Evolutionary conservation across 2,329 filamentous ascomycete species (phyloP).

Genomic region (Aspergillus eucalypticola): DNA sequence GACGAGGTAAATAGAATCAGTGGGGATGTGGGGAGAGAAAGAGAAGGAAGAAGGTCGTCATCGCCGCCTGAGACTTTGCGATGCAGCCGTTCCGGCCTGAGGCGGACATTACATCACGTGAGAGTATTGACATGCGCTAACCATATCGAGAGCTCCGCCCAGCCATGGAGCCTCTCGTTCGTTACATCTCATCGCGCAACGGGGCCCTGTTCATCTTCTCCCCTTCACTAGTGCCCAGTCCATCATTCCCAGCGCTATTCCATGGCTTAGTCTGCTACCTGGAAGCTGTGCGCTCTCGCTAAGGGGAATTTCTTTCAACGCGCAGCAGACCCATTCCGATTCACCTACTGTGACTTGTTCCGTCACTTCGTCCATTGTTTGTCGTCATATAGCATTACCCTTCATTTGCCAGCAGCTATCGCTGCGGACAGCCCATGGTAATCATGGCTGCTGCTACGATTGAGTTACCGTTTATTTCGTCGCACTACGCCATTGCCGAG

Average conservation of each 20-base stretch:
- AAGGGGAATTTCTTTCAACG: neutral
- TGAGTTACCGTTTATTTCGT: conserved; percentile 61
- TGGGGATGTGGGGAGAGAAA: neutral
- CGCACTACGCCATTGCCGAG: conserved; percentile 60
- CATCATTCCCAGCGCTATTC: conserved; percentile 1
- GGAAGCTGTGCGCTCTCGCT: conserved; percentile 4
- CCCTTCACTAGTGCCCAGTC: conserved; percentile 12
- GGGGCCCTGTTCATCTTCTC: conserved; percentile 2
- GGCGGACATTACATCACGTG: conserved; percentile 11
- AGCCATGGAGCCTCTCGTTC: conserved; percentile 12
- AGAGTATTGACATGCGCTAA: conserved; percentile 11
- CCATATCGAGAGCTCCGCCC: conserved; percentile 19
- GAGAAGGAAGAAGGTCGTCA: neutral
- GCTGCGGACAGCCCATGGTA: conserved; percentile 18
- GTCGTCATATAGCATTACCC: conserved; percentile 4
- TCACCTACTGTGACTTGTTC: neutral
- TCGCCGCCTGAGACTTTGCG: neutral
- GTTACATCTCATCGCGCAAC: conserved; percentile 13
- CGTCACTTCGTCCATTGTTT: neutral
- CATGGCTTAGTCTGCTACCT: conserved; percentile 20
- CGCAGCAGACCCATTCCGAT: neutral
- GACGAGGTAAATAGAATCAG: neutral
- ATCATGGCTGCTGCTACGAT: conserved; percentile 58
- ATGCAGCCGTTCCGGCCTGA: neutral
- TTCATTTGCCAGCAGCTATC: conserved; percentile 18